A percentile compares a stretch with the other conserved stretches of the same genome.
Evolutionary conservation across 179 eudicot species (phyloP).

Genomic region (Beta corolliflora): DNA sequence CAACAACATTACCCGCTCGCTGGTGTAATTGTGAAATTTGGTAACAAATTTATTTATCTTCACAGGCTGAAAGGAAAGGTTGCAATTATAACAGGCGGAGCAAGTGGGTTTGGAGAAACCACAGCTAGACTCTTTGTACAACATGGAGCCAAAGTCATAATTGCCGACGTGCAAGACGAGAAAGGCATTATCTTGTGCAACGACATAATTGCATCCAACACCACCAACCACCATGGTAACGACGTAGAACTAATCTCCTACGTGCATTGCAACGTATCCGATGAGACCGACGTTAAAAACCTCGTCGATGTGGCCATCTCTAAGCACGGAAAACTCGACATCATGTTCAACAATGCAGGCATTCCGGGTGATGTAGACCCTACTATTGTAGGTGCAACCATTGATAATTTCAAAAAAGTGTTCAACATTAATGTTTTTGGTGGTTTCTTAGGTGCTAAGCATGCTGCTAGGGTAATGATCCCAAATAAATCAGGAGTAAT

Average conservation of each 20-base stretch:
- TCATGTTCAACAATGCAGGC: conserved; percentile 53
- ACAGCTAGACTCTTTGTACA: conserved; percentile 50
- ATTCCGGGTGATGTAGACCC: conserved; percentile 22
- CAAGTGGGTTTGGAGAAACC: conserved; percentile 69
- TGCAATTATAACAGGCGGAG: conserved; percentile 72
- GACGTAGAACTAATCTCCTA: conserved; percentile 22
- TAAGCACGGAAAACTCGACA: conserved; percentile 45
- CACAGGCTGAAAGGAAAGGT: conserved; percentile 59
- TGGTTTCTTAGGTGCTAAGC: conserved; percentile 41
- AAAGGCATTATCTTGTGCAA: conserved; percentile 34
- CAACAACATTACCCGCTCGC: too few relatives aligned
- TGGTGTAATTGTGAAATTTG: too few relatives aligned
- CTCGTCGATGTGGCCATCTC: conserved; percentile 30
- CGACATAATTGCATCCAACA: conserved; percentile 26
- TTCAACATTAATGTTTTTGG: conserved; percentile 44
- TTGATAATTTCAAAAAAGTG: conserved; percentile 26
- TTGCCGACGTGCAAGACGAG: conserved; percentile 65
- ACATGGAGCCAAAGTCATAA: conserved; percentile 58
- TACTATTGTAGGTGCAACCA: conserved; percentile 23
- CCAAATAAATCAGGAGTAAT: conserved; percentile 40
- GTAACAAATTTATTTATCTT: neutral
- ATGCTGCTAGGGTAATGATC: conserved; percentile 52
- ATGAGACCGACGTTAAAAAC: conserved; percentile 31
- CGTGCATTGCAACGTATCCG: conserved; percentile 39
- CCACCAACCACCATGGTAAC: neutral